These are phyloP conservation scores for Phytophthora brassicae DNA, from an alignment of 352 stramenopile genomes.

Conservation along the genomic window DNA sequence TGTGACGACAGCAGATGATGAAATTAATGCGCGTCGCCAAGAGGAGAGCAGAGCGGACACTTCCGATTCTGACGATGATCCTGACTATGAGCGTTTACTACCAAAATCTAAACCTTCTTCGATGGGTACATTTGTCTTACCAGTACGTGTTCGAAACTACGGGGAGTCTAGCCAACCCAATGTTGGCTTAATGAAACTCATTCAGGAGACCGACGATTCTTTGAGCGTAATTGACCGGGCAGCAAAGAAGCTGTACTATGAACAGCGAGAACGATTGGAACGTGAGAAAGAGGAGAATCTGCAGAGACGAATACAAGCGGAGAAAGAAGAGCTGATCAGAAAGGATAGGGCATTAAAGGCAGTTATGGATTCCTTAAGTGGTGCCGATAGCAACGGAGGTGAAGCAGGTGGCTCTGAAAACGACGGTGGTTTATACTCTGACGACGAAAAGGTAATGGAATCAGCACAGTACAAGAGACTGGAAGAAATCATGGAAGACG, in stretches of 20 bases:
- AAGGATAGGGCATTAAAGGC: conserved; percentile 30
- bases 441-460: background rate
- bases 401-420: background rate
- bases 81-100: background rate
- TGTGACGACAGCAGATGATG: background rate
- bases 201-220: conserved; percentile 68
- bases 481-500: conserved; percentile 54
- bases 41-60: background rate
- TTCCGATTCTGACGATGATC: conserved; percentile 9
- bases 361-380: conserved; percentile 35
- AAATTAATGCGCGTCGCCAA: background rate
- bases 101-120: background rate
- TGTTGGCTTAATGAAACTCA: conserved; percentile 41
- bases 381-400: background rate
- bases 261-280: conserved; percentile 38
- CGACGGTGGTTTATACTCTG: conserved; percentile 2
- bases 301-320: conserved; percentile 20
- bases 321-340: conserved; percentile 21
- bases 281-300: conserved; percentile 22
- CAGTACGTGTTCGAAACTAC: background rate
- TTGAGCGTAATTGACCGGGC: conserved; percentile 66
- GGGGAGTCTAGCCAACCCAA: background rate
- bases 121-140: background rate
- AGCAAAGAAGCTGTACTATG: conserved; percentile 48
- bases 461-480: conserved; percentile 27